Conservation (phyloP, 495 filamentous ascomycete genomes). For the Trichoderma gamsii region DNA sequence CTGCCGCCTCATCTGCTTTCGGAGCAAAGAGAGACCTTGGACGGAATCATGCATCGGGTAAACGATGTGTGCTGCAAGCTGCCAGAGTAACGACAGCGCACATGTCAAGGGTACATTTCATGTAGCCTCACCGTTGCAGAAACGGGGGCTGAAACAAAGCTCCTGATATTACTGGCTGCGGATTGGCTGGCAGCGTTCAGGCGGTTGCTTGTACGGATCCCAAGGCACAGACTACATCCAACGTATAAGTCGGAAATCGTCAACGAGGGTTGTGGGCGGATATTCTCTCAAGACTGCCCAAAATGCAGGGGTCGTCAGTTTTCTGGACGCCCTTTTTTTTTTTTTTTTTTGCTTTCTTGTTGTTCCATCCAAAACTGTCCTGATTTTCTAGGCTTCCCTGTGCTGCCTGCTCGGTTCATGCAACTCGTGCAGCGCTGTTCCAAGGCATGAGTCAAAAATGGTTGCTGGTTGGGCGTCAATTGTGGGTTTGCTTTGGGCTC, state of each 20-base stretch:
- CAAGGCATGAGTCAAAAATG: conserved; percentile 3
- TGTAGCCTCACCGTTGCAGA: neutral
- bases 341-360: neutral
- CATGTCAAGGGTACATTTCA: neutral
- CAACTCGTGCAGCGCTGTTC: neutral
- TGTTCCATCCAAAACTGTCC: neutral
- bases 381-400: neutral
- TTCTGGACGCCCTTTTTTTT: neutral
- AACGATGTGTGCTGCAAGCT: neutral
- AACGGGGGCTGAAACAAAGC: neutral
- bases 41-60: neutral
- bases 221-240: neutral
- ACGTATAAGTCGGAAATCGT: neutral
- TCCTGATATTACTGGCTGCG: neutral
- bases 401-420: conserved; percentile 2
- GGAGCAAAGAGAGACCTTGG: neutral
- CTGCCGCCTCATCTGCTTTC: neutral
- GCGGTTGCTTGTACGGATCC: neutral
- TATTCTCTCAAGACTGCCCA: neutral
- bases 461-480: neutral
- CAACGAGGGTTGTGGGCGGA: too few species aligned
- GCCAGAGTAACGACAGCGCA: neutral
- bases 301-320: too few species aligned
- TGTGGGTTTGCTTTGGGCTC: neutral
- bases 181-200: neutral